Conservation (phyloP, 805 yeast genomes). For the Barnettozyma californica region DNA sequence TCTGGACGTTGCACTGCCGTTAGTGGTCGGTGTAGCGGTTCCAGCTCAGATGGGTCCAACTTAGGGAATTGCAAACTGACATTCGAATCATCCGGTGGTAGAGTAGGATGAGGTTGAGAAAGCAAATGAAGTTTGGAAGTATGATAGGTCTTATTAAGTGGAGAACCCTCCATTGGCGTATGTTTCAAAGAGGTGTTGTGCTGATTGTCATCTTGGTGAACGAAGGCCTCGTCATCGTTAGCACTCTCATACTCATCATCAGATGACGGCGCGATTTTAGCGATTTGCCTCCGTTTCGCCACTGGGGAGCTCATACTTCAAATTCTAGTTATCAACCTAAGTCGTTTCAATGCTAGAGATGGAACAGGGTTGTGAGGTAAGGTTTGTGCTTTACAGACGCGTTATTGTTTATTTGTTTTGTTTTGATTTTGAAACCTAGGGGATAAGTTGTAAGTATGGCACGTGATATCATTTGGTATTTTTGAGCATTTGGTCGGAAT, state of each 20-base stretch:
- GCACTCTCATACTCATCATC: conserved; percentile 14
- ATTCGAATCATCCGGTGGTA: conserved; percentile 21
- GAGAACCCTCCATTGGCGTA: conserved; percentile 11
- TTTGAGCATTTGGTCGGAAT: background rate
- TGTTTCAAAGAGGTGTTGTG: background rate
- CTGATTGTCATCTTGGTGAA: conserved; percentile 19
- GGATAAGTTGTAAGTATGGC: background rate
- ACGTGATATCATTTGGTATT: background rate
- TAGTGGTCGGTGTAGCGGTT: conserved; percentile 2
- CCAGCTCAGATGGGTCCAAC: conserved; percentile 12
- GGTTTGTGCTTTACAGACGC: too few species aligned
- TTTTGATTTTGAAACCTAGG: conserved; percentile 2
- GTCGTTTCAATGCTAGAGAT: background rate
- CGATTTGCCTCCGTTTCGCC: conserved; percentile 20
- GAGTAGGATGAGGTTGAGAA: conserved; percentile 14
- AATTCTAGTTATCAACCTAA: background rate
- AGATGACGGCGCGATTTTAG: conserved; percentile 8
- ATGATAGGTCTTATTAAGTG: conserved; percentile 17
- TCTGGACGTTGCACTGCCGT: conserved; percentile 11
- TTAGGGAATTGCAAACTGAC: conserved; percentile 11
- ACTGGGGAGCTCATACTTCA: conserved; percentile 23
- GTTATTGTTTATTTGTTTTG: background rate
- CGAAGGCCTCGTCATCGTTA: conserved; percentile 11
- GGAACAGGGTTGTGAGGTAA: background rate
- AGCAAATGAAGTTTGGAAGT: conserved; percentile 9